Evolutionary conservation across 352 stramenopile species (phyloP), one percentile per base, ranked within the genome.

Genomic region (Globisporangium polare): DNA sequence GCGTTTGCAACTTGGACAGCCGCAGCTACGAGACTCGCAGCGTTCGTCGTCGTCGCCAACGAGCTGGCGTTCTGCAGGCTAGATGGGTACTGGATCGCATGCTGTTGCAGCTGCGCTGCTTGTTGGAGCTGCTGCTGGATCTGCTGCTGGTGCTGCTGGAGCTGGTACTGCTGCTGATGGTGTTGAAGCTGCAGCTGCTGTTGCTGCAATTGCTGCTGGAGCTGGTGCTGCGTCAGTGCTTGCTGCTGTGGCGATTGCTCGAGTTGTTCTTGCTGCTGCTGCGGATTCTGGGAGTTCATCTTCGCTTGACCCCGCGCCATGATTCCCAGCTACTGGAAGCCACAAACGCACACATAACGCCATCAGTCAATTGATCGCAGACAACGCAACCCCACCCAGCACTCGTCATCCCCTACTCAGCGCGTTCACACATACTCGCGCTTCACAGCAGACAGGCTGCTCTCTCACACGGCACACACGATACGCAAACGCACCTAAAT

Each of bases 11-110:
- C 72, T 56, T 80, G 77, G 9, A 76, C 69, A 0, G 74, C 73
- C 3, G 65, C 70, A 6, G 77, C 74, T 35, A 80, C 72, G 26
- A 86, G 54, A 20, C 70, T 86, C 31, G 69, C 69, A 26, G 76
- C 59, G 31, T 64, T 81, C 52, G 69, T 69, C 5, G 63, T 63
- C 41, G 78, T 62, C 9, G 71, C 68, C 26, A 74, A 60, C 1
- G 69, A 71, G 5, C 63, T 42, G 1, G 63, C 35, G 4, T 41
- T 64, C 35, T 67, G 61, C 13, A 85, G 56, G 8, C 49, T 70
- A 22, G 66, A 53, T 7, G 69, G 17, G 54, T 75, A 81, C 43
- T 84, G 73, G 18, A 76, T 60, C 9, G 62, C 62, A 18, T 81
- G 72, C 41, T 81, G 73, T 51, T 71, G 71, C 45, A 65, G 56